These are phyloP conservation scores for Raphanus sativus DNA, from an alignment of 345 rosid genomes.

Conservation along the genomic window DNA sequence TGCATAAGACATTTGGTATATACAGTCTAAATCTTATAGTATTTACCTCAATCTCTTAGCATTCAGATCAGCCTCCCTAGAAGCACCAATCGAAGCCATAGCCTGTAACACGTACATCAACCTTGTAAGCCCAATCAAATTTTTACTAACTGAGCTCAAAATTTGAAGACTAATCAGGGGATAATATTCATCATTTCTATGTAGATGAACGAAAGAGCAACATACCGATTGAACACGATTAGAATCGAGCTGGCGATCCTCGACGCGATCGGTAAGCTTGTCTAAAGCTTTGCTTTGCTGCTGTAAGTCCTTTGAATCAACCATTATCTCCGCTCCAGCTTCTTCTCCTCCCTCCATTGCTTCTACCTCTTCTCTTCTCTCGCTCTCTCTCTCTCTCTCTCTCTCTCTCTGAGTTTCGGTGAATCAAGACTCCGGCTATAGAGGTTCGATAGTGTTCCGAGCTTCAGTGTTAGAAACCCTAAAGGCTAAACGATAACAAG, in stretches of 20 bases:
- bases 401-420: constrained; percentile 9
- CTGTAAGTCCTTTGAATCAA: constrained; percentile 90
- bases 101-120: constrained; percentile 50
- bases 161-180: not conserved
- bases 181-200: not conserved
- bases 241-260: constrained; percentile 97
- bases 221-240: constrained; percentile 86
- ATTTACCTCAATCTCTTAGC: constrained; percentile 83
- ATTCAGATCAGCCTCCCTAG: constrained; percentile 77
- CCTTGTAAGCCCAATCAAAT: not conserved
- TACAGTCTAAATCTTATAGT: constrained; percentile 56
- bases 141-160: not conserved
- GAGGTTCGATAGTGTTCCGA: constrained; percentile 4
- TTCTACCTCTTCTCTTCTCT: constrained; percentile 4
- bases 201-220: not conserved
- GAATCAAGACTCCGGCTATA: constrained; percentile 1
- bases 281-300: constrained; percentile 97
- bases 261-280: constrained; percentile 97
- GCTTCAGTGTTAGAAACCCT: constrained; percentile 31
- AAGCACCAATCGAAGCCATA: constrained; percentile 92
- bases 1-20: not conserved
- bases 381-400: no score
- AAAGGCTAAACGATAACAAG: not conserved
- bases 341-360: constrained; percentile 77
- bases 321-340: constrained; percentile 56